A percentile compares a stretch with the other conserved stretches of the same genome.
These are phyloP conservation scores for Hypoxylon sp. DNA, from an alignment of 2,329 filamentous ascomycete species.

Conservation along the genomic window DNA sequence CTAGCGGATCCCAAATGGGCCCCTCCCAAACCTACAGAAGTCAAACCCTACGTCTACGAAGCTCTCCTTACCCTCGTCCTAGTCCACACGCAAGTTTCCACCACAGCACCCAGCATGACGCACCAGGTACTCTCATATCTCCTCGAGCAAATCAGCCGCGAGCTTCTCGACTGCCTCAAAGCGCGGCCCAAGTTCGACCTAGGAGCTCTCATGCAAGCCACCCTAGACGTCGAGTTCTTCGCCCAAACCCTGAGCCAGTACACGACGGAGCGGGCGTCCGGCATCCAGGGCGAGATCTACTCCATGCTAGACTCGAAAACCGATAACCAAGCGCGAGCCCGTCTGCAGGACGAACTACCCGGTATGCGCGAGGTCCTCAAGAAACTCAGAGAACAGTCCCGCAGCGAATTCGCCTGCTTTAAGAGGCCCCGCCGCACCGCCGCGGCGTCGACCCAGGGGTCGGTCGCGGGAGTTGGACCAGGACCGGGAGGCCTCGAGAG, in stretches of 20 bases:
- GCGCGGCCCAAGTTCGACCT: conserved; percentile 77
- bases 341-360: conserved; percentile 86
- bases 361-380: conserved; percentile 92
- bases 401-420: conserved; percentile 90
- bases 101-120: conserved; percentile 81
- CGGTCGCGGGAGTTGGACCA: not conserved
- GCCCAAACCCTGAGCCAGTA: conserved; percentile 93
- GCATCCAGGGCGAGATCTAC: conserved; percentile 91
- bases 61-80: conserved; percentile 87
- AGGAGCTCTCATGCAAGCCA: conserved; percentile 92
- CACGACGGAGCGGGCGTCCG: conserved; percentile 83
- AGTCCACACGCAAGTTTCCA: conserved; percentile 90
- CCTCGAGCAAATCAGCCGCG: conserved; percentile 82
- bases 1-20: conserved; percentile 80
- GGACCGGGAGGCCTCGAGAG: conserved; percentile 43
- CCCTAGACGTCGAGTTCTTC: conserved; percentile 95
- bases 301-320: conserved; percentile 90
- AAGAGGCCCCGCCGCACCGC: conserved; percentile 58
- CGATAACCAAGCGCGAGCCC: conserved; percentile 84
- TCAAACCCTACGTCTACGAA: conserved; percentile 90
- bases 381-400: conserved; percentile 82
- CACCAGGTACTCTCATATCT: conserved; percentile 86
- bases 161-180: conserved; percentile 85
- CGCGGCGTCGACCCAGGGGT: conserved; percentile 11
- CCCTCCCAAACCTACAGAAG: conserved; percentile 77